Evolutionary conservation across 352 stramenopile genomes (phyloP).

Genomic region (Globisporangium paddicum): DNA sequence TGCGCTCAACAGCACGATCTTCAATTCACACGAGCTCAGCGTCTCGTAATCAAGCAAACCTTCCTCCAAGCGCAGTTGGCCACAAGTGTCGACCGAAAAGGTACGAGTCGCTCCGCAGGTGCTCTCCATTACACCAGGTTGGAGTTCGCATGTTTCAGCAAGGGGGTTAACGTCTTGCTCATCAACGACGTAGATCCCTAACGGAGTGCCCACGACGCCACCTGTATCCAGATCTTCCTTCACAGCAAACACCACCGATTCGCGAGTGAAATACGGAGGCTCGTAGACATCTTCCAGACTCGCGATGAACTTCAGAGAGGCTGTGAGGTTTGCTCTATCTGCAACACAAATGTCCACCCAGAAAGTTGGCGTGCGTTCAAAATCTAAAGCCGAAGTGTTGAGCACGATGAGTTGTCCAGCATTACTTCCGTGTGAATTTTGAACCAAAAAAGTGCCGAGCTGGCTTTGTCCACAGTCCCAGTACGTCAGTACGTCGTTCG

Average conservation of each 20-base stretch:
- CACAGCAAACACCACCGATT: slow-evolving; percentile 21
- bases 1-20: slow-evolving; percentile 2
- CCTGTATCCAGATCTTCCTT: slow-evolving; percentile 25
- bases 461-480: slow-evolving; percentile 44
- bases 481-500: slow-evolving; percentile 29
- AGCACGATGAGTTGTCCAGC: slow-evolving; percentile 25
- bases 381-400: slow-evolving; percentile 34
- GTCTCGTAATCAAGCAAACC: slow-evolving; percentile 4
- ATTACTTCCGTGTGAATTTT: slow-evolving; percentile 7
- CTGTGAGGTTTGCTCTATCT: slow-evolving; percentile 25
- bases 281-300: slow-evolving; percentile 49
- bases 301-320: slow-evolving; percentile 19
- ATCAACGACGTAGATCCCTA: slow-evolving; percentile 6
- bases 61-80: not conserved
- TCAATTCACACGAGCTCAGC: not conserved
- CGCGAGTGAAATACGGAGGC: slow-evolving; percentile 29
- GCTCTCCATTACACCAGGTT: not conserved
- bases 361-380: slow-evolving; percentile 24
- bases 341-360: slow-evolving; percentile 49
- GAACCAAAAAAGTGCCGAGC: slow-evolving; percentile 24
- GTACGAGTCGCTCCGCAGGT: not conserved
- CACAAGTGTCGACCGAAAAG: slow-evolving; percentile 1
- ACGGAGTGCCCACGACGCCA: not conserved
- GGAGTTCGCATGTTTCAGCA: not conserved
- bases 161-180: slow-evolving; percentile 10